Evolutionary conservation across 2,329 filamentous ascomycete genomes (phyloP), one percentile per base, ranked within the genome.

Genomic region (Raffaelea ambrosiae): DNA sequence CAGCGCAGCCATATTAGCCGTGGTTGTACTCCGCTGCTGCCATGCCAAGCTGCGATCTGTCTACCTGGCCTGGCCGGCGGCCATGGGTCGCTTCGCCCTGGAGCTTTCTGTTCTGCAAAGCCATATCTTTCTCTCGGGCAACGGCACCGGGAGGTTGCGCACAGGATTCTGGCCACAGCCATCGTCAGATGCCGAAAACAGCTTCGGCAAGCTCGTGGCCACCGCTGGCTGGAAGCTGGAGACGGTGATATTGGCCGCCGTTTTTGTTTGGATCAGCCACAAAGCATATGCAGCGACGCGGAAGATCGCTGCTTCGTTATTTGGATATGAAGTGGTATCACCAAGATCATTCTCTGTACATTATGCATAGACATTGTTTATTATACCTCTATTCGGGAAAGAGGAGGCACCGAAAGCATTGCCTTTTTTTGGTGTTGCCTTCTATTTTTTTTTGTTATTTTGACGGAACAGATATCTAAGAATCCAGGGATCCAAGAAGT

Each of bases 31-130:
- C 3, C 70, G 79, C 29, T 82, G 80, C 53, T 63, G 64, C 4
- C 64, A 67, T 46, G 53, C 55, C 1, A 43, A 54, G 1, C 60
- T 75, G 10, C 64, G 72, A 7, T 67, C 65, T 8, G 61, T 65
- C 39, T 64, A 75, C 55, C 70, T 73, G 14, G 55, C 53, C 1
- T 52, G 69, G 2, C 77, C 78, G 23, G 71, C 74, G 1, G 76
- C 69, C 64, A 60, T 84, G 3, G 79, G 81, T 2, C 65, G 66
- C 5, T 73, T 71, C 49, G 77, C 77, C 0, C 68, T 81, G 1
- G 80, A 83, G 60, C 73, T 76, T 1, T 81, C 77, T 53, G 66
- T 79, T 5, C 63, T 84, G 35, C 77, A 82, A 53, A 74, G 74
- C 57, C 81, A 84, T 58, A 67, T 81, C 46, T 80, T 76, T 71